phyloP scores from a whole-genome alignment of 345 rosid species.

The Populus pruinosa region DNA sequence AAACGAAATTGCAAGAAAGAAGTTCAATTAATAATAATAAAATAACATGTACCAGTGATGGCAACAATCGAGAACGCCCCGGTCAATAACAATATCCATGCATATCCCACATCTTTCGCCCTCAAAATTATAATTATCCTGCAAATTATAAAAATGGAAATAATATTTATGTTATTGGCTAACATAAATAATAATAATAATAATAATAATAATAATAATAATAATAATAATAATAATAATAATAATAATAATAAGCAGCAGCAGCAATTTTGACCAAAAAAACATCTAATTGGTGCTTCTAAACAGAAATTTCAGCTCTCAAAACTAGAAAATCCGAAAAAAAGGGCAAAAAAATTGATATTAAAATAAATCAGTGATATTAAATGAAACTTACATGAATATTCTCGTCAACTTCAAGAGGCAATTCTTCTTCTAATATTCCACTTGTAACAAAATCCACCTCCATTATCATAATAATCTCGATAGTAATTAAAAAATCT shows the following conservation, averaged over 20 bases:
- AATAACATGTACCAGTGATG: constrained; percentile 67
- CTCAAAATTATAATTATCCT: constrained; percentile 58
- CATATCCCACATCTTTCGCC: constrained; percentile 97
- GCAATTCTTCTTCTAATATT: constrained; percentile 50
- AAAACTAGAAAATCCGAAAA: neutral
- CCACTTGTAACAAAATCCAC: constrained; percentile 52
- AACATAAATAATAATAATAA: too few species aligned
- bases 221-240: too few species aligned
- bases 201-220: too few species aligned
- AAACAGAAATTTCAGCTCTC: neutral
- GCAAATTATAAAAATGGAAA: constrained; percentile 10
- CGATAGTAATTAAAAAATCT: neutral
- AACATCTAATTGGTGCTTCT: neutral
- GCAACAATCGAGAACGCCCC: constrained; percentile 97
- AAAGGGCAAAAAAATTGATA: neutral
- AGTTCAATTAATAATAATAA: neutral
- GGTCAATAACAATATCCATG: constrained; percentile 89
- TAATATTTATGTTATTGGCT: neutral
- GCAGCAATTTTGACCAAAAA: neutral
- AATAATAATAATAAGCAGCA: neutral
- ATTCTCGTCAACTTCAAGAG: constrained; percentile 44
- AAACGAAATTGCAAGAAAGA: too few species aligned
- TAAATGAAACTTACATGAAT: constrained; percentile 41
- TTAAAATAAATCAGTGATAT: neutral
- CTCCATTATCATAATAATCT: constrained; percentile 43